Conservation (phyloP, 495 filamentous ascomycete genomes). For the Bombardia bombarda region DNA sequence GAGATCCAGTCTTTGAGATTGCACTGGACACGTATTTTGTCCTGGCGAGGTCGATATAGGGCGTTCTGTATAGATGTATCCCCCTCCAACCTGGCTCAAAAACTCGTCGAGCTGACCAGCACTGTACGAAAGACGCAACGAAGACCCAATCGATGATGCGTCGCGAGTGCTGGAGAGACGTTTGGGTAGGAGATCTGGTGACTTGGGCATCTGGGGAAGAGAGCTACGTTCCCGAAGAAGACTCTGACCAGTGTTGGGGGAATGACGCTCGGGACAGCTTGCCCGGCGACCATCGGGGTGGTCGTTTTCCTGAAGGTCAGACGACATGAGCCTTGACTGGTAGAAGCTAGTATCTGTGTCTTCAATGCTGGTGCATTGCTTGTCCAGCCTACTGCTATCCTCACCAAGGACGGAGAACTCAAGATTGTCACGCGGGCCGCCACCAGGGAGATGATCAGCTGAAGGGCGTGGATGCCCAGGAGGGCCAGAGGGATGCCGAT, state of each 20-base stretch:
- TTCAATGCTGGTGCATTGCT: background rate
- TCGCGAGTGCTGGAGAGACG: conserved; percentile 18
- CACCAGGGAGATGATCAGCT: conserved; percentile 20
- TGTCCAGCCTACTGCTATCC: conserved; percentile 1
- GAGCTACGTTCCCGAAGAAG: conserved; percentile 11
- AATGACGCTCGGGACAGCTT: conserved; percentile 14
- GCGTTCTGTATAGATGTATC: conserved; percentile 2
- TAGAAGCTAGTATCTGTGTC: background rate
- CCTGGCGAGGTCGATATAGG: conserved; percentile 4
- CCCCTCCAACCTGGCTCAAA: conserved; percentile 5
- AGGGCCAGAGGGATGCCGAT: conserved; percentile 4
- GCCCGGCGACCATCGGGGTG: conserved; percentile 11
- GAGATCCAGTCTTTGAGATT: background rate
- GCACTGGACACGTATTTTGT: background rate
- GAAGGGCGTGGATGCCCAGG: no score
- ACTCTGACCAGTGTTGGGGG: conserved; percentile 3
- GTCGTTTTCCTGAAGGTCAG: conserved; percentile 4
- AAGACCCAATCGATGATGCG: conserved; percentile 29
- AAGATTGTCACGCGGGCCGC: conserved; percentile 33
- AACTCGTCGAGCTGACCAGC: conserved; percentile 23
- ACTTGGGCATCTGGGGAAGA: conserved; percentile 18
- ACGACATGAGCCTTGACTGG: background rate
- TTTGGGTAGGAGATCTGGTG: conserved; percentile 23
- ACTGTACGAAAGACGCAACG: conserved; percentile 32
- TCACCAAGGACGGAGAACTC: conserved; percentile 27